Evolutionary conservation across 1,284 basidiomycete genomes (phyloP), one percentile per base, ranked within the genome.

Genomic region (Puccinia polysora): DNA sequence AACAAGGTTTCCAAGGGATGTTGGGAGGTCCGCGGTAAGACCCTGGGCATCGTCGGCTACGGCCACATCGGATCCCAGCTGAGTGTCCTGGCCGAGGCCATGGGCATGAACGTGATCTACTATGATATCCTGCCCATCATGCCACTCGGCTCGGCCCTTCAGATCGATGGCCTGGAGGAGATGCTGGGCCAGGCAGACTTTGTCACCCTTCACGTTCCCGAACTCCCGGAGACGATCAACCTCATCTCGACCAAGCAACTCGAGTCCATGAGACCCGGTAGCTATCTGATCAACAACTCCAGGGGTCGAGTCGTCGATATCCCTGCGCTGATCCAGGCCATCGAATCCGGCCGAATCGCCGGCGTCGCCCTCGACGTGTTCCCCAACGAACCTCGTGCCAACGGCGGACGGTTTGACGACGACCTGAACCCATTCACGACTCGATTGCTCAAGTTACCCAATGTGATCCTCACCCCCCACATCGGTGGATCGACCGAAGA

Each of bases 401-500:
- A 97, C 79, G 94, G 94, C 50, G 84, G 88, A 10, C 81, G 80
- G 40, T 97, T 97, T 81, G 88, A 89, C 79, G 87, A 95, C 81
- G 82, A 87, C 76, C 83, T 96, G 75, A 95, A 94, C 80, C 73
- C 85, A 1, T 97, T 91, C 87, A 84, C 89, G 18, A 86, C 84
- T 74, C 81, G 86, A 30, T 85, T 97, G 43, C 85, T 90, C 73
- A 81, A 83, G 2, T 82, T 90, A 73, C 86, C 88, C 60, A 97
- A 97, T 81, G 85, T 96, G 75, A 93, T 97, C 79, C 87, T 97
- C 76, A 97, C 94, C 0, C 96, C 96, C 20, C 96, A 99, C 80
- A 97, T 99, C 77, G 96, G 96, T 74, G 96, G 96, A 53, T 97
- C 92, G 50, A 99, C 96, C 12, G 96, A 98, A 81, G 96, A 99